Evolutionary conservation across 1,284 basidiomycete species (phyloP).

Genomic region (Tilletia indica): DNA sequence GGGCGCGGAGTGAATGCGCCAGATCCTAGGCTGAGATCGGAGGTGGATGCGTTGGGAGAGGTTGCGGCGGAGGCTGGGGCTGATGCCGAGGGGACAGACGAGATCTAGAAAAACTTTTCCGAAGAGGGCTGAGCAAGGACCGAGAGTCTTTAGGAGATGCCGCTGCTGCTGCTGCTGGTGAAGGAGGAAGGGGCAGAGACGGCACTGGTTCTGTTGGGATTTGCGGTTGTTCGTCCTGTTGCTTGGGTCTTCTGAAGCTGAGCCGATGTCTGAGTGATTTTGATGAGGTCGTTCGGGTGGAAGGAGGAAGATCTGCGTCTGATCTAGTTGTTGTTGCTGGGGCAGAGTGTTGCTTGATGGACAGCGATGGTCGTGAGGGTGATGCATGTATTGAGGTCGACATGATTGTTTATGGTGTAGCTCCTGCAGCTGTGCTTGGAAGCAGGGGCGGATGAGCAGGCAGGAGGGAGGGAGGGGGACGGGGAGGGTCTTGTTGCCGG

Average conservation of each 20-base stretch:
- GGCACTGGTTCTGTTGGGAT: not conserved
- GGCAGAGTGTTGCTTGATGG: not conserved
- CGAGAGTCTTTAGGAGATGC: not conserved
- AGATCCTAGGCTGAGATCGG: not conserved
- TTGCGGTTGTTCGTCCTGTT: not conserved
- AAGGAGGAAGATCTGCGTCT: no score
- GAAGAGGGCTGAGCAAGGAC: conserved; percentile 9
- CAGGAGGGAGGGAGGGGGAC: no score
- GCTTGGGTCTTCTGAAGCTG: conserved; percentile 2
- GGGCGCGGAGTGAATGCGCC: not conserved
- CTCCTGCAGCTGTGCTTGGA: no score
- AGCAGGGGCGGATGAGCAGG: no score
- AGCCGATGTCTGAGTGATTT: not conserved
- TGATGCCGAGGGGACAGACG: not conserved
- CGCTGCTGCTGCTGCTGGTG: not conserved
- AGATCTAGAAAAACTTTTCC: not conserved
- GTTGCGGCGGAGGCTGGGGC: not conserved
- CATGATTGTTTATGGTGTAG: no score
- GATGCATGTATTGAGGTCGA: not conserved
- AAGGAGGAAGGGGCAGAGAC: not conserved
- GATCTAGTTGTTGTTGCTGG: not conserved
- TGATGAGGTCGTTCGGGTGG: not conserved
- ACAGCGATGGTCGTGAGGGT: not conserved
- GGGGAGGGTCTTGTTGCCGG: no score
- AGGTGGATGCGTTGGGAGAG: not conserved